Evolutionary conservation across 2,329 filamentous ascomycete genomes (phyloP).

Genomic region (Pseudogymnoascus sp.): DNA sequence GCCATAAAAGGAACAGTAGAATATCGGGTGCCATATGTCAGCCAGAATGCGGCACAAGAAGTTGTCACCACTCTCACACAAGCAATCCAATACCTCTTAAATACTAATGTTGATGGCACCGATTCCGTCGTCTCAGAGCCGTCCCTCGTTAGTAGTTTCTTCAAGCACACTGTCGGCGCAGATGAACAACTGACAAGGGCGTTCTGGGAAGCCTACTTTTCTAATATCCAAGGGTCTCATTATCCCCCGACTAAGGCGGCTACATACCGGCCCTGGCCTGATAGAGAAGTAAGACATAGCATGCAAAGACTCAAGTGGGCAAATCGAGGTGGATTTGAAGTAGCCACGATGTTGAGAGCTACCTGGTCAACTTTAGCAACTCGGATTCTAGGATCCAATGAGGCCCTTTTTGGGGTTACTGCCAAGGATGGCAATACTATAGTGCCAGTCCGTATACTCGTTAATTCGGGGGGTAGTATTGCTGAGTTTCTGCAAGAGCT

Average conservation of each 20-base stretch:
- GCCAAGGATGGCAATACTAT: not conserved
- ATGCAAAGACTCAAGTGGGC: not conserved
- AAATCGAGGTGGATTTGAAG: not conserved
- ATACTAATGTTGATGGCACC: not conserved
- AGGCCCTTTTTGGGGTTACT: not conserved
- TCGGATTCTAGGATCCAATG: not conserved
- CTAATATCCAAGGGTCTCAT: not conserved
- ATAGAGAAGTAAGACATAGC: not conserved
- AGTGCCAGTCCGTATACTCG: not conserved
- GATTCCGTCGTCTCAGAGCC: not conserved
- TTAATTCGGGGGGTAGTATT: not conserved
- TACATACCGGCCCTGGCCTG: not conserved
- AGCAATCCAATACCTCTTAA: not conserved
- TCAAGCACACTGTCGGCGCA: not conserved
- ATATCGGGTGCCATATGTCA: conserved; percentile 1
- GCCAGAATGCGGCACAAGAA: not conserved
- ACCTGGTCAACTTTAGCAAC: not conserved
- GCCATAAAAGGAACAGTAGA: not conserved
- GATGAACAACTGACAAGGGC: not conserved
- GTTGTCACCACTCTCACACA: not conserved
- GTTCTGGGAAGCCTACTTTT: not conserved
- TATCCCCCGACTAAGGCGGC: not conserved
- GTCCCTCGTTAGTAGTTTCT: not conserved
- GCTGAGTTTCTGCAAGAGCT: not conserved
- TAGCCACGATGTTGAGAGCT: not conserved